Evolutionary conservation across 2,329 filamentous ascomycete species (phyloP), one percentile per base, ranked within the genome.

Genomic region (Ambrosiella beaveri): DNA sequence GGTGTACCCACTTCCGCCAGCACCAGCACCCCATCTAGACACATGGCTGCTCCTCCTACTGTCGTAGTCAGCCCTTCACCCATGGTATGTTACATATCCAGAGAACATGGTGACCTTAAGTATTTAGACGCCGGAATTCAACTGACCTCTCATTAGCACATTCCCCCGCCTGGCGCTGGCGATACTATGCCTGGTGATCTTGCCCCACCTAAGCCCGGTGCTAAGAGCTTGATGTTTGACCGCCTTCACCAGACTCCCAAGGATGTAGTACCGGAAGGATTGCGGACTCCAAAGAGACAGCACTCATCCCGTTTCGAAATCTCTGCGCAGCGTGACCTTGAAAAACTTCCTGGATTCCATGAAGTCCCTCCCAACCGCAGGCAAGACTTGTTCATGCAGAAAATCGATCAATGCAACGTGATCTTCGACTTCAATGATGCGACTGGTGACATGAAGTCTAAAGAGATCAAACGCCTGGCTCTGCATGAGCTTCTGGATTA

Each of bases 401-500:
- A 98, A 77, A 93, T 98, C 65, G 93, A 97, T 66, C 93, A 98
- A 70, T 98, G 93, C 76, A 98, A 98, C 69, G 94, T 98, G 74
- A 98, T 98, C 66, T 98, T 98, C 68, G 93, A 98, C 73, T 98
- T 98, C 74, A 98, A 97, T 69, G 93, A 98, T 71, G 88, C 91
- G 54, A 95, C 88, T 63, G 90, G 85, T 64, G 93, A 98, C 69
- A 97, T 98, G 90, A 98, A 98, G 71, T 95, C 91, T 53, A 98
- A 98, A 75, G 93, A 98, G 73, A 97, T 98, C 77, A 98, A 98
- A 76, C 82, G 93, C 66, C 75, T 98, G 64, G 93, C 93, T 47
- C 78, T 98, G 50, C 93, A 98, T 69, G 93, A 98, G 70, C 77
- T 98, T 62, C 79, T 98, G 63, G 93, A 98, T 70, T 98, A 98